Evolutionary conservation across 2,329 filamentous ascomycete species (phyloP).

Genomic region (Ophiostoma himal-ulmi): DNA sequence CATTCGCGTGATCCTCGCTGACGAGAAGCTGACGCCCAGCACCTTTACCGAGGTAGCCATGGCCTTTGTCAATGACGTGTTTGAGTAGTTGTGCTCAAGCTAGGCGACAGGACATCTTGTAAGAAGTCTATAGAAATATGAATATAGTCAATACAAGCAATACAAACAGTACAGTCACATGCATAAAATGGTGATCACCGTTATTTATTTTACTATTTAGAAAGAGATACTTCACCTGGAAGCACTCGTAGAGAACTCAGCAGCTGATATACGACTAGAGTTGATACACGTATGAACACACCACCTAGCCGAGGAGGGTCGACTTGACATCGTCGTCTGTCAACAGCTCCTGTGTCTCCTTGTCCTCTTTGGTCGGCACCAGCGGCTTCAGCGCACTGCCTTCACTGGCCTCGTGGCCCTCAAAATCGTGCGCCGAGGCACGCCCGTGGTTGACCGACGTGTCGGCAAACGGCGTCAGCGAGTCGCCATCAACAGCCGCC

Average conservation of each 20-base stretch:
- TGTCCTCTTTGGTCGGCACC: conserved; percentile 10
- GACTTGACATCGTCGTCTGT: conserved; percentile 13
- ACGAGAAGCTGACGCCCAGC: neutral
- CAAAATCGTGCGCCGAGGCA: neutral
- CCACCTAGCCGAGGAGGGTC: neutral
- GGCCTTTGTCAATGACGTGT: conserved; percentile 2
- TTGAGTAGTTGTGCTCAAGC: neutral
- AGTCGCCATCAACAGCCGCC: neutral
- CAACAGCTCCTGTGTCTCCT: neutral
- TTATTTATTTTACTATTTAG: neutral
- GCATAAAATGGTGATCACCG: conserved; percentile 11
- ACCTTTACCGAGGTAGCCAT: neutral
- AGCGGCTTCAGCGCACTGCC: conserved; percentile 3
- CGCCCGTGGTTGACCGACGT: conserved; percentile 19
- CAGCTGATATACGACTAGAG: neutral
- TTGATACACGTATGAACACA: neutral
- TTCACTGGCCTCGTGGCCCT: neutral
- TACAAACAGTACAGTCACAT: neutral
- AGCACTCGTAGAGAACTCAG: neutral
- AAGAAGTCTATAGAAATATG: neutral
- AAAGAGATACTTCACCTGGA: conserved; percentile 4
- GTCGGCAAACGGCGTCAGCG: conserved; percentile 16
- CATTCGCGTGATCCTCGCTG: neutral
- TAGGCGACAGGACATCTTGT: neutral
- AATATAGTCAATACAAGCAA: neutral